A percentile compares a stretch with the other conserved stretches of the same genome.
Conservation (phyloP, 169 alveolate genomes). For the Cryptosporidium sp. region DNA sequence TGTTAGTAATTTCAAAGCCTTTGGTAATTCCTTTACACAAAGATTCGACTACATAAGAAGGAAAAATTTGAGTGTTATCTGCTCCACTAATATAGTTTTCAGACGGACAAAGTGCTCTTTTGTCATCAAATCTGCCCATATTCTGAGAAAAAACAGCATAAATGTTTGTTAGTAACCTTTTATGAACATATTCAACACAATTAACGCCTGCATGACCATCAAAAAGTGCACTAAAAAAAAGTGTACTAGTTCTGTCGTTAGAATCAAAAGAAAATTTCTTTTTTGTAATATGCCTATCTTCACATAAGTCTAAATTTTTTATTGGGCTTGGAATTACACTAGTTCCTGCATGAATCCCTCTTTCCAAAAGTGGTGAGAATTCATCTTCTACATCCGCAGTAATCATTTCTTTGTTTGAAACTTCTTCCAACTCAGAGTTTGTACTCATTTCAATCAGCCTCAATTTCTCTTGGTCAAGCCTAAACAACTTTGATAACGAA, state of each 20-base stretch:
- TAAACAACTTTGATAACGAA: conserved; percentile 32
- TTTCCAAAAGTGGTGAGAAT: conserved; percentile 13
- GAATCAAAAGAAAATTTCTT: conserved; percentile 6
- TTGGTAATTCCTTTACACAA: conserved; percentile 57
- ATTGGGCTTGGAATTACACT: conserved; percentile 41
- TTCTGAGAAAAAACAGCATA: conserved; percentile 42
- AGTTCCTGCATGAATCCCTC: conserved; percentile 58
- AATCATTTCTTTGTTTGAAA: conserved; percentile 5
- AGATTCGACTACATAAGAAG: conserved; percentile 12
- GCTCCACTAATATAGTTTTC: not conserved
- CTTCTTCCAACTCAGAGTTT: conserved; percentile 28
- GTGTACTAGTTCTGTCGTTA: not conserved
- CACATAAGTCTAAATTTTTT: conserved; percentile 42
- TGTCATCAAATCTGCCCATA: conserved; percentile 14
- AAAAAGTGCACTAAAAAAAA: conserved; percentile 33
- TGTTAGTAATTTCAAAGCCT: conserved; percentile 65
- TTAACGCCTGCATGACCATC: conserved; percentile 73
- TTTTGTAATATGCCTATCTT: conserved; percentile 62
- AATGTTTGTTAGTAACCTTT: conserved; percentile 24
- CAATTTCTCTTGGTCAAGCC: conserved; percentile 24
- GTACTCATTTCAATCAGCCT: conserved; percentile 48
- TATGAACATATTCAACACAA: conserved; percentile 58
- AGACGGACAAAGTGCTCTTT: not conserved
- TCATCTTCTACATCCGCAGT: not conserved
- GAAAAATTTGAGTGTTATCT: not conserved